phyloP scores from a whole-genome alignment of 345 rosid species.

The Salix brachista region DNA sequence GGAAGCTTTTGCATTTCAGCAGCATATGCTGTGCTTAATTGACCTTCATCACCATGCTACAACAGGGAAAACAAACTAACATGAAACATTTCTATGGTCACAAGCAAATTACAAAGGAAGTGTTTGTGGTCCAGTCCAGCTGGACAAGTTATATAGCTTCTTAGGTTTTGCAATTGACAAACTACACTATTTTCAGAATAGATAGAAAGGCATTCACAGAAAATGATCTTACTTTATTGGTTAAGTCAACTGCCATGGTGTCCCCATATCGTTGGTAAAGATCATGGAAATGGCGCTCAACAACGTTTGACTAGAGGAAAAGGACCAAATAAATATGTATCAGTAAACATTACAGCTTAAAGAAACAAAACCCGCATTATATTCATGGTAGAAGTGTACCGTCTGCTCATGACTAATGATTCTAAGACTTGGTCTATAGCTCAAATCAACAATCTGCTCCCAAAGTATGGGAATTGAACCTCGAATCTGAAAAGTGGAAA shows the following conservation, averaged over 20 bases:
- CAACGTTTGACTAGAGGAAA: conserved; percentile 60
- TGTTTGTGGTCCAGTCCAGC: not conserved
- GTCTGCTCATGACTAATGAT: conserved; percentile 62
- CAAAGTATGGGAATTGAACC: conserved; percentile 97
- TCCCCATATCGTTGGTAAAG: conserved; percentile 88
- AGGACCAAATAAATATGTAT: conserved; percentile 10
- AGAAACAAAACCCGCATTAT: conserved; percentile 1
- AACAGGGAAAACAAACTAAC: conserved; percentile 3
- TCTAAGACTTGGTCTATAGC: conserved; percentile 78
- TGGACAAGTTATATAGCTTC: conserved; percentile 2
- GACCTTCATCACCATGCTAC: conserved; percentile 94
- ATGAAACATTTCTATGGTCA: conserved; percentile 1
- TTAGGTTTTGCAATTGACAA: not conserved
- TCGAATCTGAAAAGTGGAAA: conserved; percentile 53
- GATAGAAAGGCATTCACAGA: conserved; percentile 10
- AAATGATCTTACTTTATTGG: conserved; percentile 58
- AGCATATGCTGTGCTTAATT: conserved; percentile 68
- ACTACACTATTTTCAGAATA: not conserved
- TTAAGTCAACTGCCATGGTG: conserved; percentile 62
- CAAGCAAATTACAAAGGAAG: conserved; percentile 6
- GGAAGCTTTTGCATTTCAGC: conserved; percentile 75
- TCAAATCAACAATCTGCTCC: conserved; percentile 99
- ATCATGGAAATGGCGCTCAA: conserved; percentile 85
- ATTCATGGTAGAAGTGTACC: conserved; percentile 34
- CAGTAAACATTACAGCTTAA: conserved; percentile 16